Base-by-base conservation (phyloP, 495 filamentous ascomycete genomes). In the Terfezia claveryi region DNA sequence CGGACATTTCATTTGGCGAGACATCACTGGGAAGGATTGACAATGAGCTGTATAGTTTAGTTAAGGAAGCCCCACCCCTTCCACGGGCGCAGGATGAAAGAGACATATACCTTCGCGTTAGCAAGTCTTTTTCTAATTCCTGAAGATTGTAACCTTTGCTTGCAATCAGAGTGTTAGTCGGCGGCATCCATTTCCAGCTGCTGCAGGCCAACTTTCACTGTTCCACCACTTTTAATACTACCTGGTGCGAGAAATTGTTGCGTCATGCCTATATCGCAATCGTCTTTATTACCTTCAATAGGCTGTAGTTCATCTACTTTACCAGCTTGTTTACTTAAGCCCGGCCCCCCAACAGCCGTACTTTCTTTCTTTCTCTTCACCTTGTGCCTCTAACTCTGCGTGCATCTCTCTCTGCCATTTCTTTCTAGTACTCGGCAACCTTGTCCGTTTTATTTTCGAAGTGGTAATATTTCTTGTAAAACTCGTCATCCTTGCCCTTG, bases 401-500 rank as follows among this genome's bases (percentile, higher is more conserved):
- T 32, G 27, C 27, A 9, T 46, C 17, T 2, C 17, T 46, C 41
- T 46, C 12, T 6, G 27, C 41, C 41, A 46, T 14, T 46, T 0
- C 17, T 11, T 44, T 16, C 1, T 44, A 44, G 38, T 44, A 44
- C 16, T 44, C 10, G 0, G 38, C 41, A 9, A 46, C 6, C 17
- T 46, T 46, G 23, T 12, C 17, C 38, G 54, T 50, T 36, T 49
- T 51, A 36, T 57, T 38, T 2, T 52, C 55, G 10, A 52, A 59
- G 46, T 54, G 58, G 44, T 57, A 51, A 16, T 55, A 58, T 12
- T 37, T 54, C 1, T 23, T 50, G 16, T 55, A 61, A 0, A 56
- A 56, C 23, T 60, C 58, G 12, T 55, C 59, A 20, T 62, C 64
- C 52, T 54, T 59, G 8, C 64, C 62, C 10, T 51, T 38, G 50